phyloP scores from a whole-genome alignment of 2,329 filamentous ascomycete species.

The Periconia sp. region DNA sequence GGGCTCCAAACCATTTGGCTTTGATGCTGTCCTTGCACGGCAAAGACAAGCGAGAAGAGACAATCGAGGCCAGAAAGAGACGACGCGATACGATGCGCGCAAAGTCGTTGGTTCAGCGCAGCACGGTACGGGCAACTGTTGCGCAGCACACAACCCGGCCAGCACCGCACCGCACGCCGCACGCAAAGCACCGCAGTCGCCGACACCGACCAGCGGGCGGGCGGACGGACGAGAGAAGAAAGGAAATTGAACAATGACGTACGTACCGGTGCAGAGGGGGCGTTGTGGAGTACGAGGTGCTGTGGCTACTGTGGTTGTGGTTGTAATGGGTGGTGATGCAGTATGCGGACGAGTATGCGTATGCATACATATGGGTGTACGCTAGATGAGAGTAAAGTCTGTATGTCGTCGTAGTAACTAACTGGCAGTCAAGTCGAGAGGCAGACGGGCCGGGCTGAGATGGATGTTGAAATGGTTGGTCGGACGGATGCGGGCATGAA shows the following conservation, averaged over 20 bases:
- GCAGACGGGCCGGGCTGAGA: too few relatives aligned
- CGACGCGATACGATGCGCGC: slow-evolving; percentile 17
- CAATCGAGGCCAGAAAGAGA: slow-evolving; percentile 6
- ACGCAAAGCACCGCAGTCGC: slow-evolving; percentile 5
- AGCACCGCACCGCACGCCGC: slow-evolving; percentile 10
- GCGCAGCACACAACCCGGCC: too few relatives aligned
- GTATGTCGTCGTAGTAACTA: background rate
- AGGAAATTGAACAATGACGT: background rate
- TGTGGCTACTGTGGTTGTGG: background rate
- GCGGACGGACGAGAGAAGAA: background rate
- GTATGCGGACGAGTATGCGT: background rate
- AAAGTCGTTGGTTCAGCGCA: too few relatives aligned
- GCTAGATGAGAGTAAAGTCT: background rate
- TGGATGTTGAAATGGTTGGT: too few relatives aligned
- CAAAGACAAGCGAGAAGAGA: slow-evolving; percentile 11
- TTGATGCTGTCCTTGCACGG: slow-evolving; percentile 17
- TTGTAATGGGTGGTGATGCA: background rate
- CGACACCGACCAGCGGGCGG: background rate
- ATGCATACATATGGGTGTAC: background rate
- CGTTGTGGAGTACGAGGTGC: background rate
- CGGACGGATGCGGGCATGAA: background rate
- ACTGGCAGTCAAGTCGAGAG: too few relatives aligned
- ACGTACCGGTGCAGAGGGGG: background rate
- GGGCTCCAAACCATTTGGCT: slow-evolving; percentile 16
- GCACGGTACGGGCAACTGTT: slow-evolving; percentile 8